Percentiles rank a stretch among this genome's conserved stretches.
Conservation (phyloP, 2,329 filamentous ascomycete genomes). For the Arachnomyces sp. region DNA sequence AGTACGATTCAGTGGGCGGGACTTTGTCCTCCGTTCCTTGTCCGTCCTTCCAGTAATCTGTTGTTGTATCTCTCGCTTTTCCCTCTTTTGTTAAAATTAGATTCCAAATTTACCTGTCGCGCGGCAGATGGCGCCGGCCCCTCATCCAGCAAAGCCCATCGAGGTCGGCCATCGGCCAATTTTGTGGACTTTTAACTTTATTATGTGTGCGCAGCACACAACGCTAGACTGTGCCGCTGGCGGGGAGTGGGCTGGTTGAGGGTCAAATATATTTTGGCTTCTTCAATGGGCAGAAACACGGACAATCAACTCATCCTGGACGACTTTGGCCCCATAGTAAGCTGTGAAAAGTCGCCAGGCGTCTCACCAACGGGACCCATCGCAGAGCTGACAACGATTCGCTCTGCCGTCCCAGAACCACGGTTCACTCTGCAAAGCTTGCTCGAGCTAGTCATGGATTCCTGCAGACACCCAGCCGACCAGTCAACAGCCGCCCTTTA, state of each 20-base stretch:
- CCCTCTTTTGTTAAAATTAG: conserved; percentile 3
- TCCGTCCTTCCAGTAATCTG: background rate
- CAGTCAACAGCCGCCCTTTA: conserved; percentile 6
- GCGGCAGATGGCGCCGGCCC: conserved; percentile 4
- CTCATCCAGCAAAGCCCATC: background rate
- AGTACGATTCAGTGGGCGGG: background rate
- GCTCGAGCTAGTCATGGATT: conserved; percentile 2
- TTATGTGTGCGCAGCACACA: too few species aligned
- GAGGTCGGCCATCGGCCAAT: background rate
- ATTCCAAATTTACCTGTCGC: conserved; percentile 4
- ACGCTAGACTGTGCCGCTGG: too few species aligned
- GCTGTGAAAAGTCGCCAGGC: too few species aligned
- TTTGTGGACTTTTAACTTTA: too few species aligned
- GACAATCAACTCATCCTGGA: background rate
- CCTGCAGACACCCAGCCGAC: conserved; percentile 5
- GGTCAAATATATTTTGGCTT: background rate
- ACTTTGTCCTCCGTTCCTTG: too few species aligned
- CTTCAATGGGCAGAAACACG: background rate
- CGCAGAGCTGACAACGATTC: conserved; percentile 2
- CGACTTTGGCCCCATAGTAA: background rate
- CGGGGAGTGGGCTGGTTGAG: too few species aligned
- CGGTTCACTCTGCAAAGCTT: conserved; percentile 10
- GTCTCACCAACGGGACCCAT: too few species aligned
- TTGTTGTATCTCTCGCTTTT: conserved; percentile 8
- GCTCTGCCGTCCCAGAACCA: conserved; percentile 6